phyloP scores from a whole-genome alignment of 345 rosid genomes.

The Turnera subulata region DNA sequence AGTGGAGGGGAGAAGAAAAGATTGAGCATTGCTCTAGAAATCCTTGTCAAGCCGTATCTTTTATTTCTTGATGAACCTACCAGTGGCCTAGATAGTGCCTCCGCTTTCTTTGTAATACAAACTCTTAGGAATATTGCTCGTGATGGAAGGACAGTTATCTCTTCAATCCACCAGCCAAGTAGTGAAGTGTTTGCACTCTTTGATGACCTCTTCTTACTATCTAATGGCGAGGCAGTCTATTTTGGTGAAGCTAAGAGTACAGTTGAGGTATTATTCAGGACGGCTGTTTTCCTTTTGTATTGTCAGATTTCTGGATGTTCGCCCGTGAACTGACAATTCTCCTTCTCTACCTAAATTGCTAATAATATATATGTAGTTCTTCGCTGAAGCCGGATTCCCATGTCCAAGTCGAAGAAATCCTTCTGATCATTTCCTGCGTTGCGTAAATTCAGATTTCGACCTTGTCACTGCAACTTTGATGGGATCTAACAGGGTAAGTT shows the following conservation, averaged over 20 bases:
- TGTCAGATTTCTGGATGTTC: no score
- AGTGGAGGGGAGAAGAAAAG: constrained; percentile 41
- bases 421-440: constrained; percentile 48
- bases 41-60: constrained; percentile 23
- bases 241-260: constrained; percentile 40
- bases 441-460: constrained; percentile 48
- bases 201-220: constrained; percentile 38
- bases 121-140: constrained; percentile 24
- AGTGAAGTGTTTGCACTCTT: constrained; percentile 44
- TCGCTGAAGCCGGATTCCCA: constrained; percentile 49
- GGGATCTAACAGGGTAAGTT: constrained; percentile 17
- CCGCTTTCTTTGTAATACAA: constrained; percentile 30
- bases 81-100: constrained; percentile 31
- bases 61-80: constrained; percentile 41
- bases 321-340: no score
- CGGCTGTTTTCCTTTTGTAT: background rate
- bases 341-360: background rate
- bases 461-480: constrained; percentile 12
- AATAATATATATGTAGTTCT: constrained; percentile 29
- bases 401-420: constrained; percentile 47
- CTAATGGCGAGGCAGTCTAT: constrained; percentile 39
- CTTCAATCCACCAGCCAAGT: constrained; percentile 52
- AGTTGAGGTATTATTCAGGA: constrained; percentile 19
- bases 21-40: constrained; percentile 34
- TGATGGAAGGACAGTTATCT: constrained; percentile 33